Conservation (phyloP, 768 basidiomycete genomes). For the Tulasnella sp. region DNA sequence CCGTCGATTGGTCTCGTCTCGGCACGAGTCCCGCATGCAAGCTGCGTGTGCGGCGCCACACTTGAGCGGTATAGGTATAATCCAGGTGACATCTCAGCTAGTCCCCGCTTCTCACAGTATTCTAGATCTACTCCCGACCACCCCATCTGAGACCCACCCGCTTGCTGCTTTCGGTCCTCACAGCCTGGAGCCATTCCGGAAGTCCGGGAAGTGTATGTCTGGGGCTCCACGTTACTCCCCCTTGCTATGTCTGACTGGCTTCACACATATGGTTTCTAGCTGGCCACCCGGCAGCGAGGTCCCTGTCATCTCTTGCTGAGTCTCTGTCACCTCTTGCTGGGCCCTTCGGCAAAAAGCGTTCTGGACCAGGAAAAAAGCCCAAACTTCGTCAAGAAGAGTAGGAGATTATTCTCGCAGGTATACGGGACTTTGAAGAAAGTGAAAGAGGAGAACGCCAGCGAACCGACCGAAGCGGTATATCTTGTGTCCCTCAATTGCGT, state of each 20-base stretch:
- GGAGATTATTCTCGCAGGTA: conserved; percentile 33
- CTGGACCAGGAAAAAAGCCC: conserved; percentile 18
- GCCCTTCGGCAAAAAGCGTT: conserved; percentile 23
- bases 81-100: neutral
- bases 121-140: neutral
- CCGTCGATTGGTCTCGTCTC: no score
- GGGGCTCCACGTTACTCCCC: neutral
- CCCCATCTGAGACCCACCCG: neutral
- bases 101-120: neutral
- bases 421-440: conserved; percentile 36
- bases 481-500: neutral
- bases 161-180: neutral
- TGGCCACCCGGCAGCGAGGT: neutral
- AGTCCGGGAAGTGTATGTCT: neutral
- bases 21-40: no score
- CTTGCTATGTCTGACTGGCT: neutral
- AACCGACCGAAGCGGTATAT: conserved; percentile 33
- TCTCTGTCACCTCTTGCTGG: neutral
- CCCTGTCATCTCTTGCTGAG: no score
- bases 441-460: conserved; percentile 27
- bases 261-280: neutral
- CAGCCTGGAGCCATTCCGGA: no score
- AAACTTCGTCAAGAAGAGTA: conserved; percentile 7
- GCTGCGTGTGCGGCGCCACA: neutral
- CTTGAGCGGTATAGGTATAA: neutral